Conservation (phyloP, 208 protist species). For the Naegleria gruberi region DNA sequence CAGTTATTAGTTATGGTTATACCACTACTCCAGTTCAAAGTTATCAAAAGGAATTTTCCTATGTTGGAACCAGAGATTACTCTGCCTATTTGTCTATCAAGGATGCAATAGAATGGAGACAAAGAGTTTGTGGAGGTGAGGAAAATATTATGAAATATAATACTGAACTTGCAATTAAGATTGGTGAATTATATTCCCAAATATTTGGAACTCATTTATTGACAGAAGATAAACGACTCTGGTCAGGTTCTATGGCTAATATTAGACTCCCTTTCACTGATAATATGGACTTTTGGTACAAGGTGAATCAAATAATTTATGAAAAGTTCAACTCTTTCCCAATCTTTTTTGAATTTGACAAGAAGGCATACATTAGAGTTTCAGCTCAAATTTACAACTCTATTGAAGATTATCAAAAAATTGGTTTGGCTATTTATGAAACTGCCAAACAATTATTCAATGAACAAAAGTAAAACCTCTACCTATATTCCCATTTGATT, state of each 20-base stretch:
- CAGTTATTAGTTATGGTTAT: neutral
- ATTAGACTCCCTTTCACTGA: neutral
- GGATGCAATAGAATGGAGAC: neutral
- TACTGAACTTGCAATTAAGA: neutral
- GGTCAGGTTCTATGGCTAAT: neutral
- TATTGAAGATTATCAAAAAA: neutral
- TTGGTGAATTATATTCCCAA: neutral
- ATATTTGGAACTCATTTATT: neutral
- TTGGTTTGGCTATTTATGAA: neutral
- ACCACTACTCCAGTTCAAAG: neutral
- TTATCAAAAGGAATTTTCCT: neutral
- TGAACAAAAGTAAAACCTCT: too few species aligned
- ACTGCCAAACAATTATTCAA: neutral
- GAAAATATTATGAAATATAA: neutral
- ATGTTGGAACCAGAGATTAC: neutral
- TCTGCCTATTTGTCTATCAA: neutral
- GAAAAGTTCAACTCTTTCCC: neutral
- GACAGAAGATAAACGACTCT: neutral
- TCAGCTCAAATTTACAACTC: neutral
- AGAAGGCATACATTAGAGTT: neutral
- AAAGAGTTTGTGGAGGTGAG: neutral
- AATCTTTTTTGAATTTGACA: neutral
- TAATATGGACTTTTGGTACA: neutral
- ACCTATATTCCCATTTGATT: too few species aligned
- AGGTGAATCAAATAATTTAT: neutral